These are phyloP conservation scores for Drechslerella dactyloides DNA, from an alignment of 2,329 filamentous ascomycete genomes.

Conservation along the genomic window DNA sequence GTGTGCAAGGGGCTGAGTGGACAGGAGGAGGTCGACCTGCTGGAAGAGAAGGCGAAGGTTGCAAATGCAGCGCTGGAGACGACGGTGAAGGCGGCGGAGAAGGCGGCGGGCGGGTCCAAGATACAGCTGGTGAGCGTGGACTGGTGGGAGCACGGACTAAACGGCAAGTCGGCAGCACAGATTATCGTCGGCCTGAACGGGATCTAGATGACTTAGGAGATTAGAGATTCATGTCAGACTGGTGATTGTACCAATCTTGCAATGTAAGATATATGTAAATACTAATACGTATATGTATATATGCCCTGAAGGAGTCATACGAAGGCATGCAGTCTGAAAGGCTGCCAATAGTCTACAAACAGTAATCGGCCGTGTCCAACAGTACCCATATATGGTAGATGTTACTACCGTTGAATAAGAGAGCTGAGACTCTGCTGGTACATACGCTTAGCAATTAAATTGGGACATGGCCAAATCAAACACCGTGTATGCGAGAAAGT, in stretches of 20 bases:
- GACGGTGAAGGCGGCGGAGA: conserved; percentile 12
- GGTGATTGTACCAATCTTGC: background rate
- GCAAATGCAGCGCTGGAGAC: conserved; percentile 17
- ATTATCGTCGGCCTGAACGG: conserved; percentile 35
- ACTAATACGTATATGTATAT: too few relatives aligned
- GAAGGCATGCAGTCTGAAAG: too few relatives aligned
- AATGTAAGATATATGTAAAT: too few relatives aligned
- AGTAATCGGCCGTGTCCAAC: too few relatives aligned
- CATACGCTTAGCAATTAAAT: too few relatives aligned
- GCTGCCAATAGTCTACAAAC: too few relatives aligned
- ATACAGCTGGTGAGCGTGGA: conserved; percentile 43
- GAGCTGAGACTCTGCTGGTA: too few relatives aligned
- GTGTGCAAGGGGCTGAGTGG: conserved; percentile 37
- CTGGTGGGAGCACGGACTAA: conserved; percentile 29
- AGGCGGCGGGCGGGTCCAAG: conserved; percentile 5
- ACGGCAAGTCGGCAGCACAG: conserved; percentile 19
- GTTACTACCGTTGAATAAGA: too few relatives aligned
- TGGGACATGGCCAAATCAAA: too few relatives aligned
- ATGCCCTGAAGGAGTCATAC: too few relatives aligned
- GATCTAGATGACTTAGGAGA: background rate
- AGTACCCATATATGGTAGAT: too few relatives aligned
- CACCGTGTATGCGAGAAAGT: too few relatives aligned
- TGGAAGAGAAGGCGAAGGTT: conserved; percentile 24
- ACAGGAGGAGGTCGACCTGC: conserved; percentile 11
- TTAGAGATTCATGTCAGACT: background rate